A percentile compares a stretch with the other conserved stretches of the same genome.
Evolutionary conservation across 176 grass and related monocot genomes (phyloP).

Genomic region (Hordeum vulgare): MorexV3_pseudomolecules_assembly NC_058518.1:383595597-383596096

Average conservation of each 20-base stretch:
- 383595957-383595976: slow-evolving; percentile 18
- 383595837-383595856: slow-evolving; percentile 4
- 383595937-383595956: slow-evolving; percentile 58
- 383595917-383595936: slow-evolving; percentile 88
- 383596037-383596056: slow-evolving; percentile 65
- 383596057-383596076: slow-evolving; percentile 70
- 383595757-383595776: neutral
- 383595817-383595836: neutral
- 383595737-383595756: neutral
- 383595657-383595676: neutral
- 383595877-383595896: slow-evolving; percentile 36
- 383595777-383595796: neutral
- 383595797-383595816: neutral
- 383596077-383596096: slow-evolving; percentile 40
- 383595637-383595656: neutral
- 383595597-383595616: neutral
- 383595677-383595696: neutral
- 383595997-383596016: slow-evolving; percentile 71
- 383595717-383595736: neutral
- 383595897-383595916: slow-evolving; percentile 46
- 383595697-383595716: neutral
- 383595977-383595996: slow-evolving; percentile 57
- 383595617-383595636: neutral
- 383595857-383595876: neutral
- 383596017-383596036: slow-evolving; percentile 66